Evolutionary conservation across 1,284 basidiomycete species (phyloP).

Genomic region (Melampsora americana): DNA sequence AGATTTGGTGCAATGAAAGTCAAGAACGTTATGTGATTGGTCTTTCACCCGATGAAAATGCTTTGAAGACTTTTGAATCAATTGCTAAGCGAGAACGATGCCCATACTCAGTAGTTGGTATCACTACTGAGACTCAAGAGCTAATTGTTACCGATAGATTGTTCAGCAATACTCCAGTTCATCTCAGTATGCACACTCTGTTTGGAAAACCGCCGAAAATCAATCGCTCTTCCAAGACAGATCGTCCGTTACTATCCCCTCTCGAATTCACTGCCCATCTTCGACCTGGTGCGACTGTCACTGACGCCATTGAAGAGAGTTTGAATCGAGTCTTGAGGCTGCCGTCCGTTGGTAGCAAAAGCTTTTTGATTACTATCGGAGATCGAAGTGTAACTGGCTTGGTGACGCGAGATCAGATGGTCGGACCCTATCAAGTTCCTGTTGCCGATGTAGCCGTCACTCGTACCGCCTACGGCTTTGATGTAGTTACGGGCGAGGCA

Average conservation of each 20-base stretch:
- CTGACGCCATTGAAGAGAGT: conserved; percentile 59
- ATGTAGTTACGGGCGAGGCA: conserved; percentile 70
- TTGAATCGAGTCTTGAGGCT: conserved; percentile 79
- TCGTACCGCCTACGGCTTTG: conserved; percentile 87
- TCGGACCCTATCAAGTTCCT: conserved; percentile 97
- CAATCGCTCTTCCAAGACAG: conserved; percentile 26
- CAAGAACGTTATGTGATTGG: conserved; percentile 98
- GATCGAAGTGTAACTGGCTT: conserved; percentile 91
- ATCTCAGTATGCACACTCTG: conserved; percentile 87
- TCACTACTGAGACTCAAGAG: conserved; percentile 66
- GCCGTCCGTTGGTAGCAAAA: conserved; percentile 89
- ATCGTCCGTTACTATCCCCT: conserved; percentile 44
- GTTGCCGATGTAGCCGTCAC: conserved; percentile 98
- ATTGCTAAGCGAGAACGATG: conserved; percentile 86
- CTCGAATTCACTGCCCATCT: conserved; percentile 54
- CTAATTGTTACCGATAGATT: conserved; percentile 86
- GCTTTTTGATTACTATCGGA: conserved; percentile 97
- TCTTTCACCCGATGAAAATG: conserved; percentile 48
- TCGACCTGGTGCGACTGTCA: no score
- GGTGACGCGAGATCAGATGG: conserved; percentile 96
- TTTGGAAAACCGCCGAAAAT: conserved; percentile 74
- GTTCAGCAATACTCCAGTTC: conserved; percentile 68
- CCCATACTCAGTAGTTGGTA: conserved; percentile 88
- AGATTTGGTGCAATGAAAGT: conserved; percentile 99
- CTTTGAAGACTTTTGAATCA: conserved; percentile 61